Percentiles rank a stretch among this genome's conserved stretches.
phyloP scores from a whole-genome alignment of 2,329 filamentous ascomycete genomes.

The Dactylella cylindrospora region DNA sequence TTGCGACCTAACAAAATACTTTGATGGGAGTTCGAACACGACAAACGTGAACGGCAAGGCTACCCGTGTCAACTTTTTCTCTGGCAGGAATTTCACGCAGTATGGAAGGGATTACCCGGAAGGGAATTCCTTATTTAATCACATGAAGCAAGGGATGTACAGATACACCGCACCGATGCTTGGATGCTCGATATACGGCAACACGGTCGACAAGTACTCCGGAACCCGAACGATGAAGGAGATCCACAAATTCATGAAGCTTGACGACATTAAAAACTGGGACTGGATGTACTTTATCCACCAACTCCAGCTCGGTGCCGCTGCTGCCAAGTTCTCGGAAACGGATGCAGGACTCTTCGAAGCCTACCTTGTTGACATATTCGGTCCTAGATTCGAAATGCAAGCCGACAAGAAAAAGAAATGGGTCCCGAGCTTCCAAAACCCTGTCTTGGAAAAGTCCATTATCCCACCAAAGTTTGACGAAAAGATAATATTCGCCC shows the following conservation, averaged over 20 bases:
- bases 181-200: conserved; percentile 26
- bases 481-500: neutral
- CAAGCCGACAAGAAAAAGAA: conserved; percentile 12
- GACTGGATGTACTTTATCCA: conserved; percentile 38
- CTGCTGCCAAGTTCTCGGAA: conserved; percentile 13
- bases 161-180: conserved; percentile 24
- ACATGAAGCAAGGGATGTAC: conserved; percentile 32
- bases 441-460: conserved; percentile 22
- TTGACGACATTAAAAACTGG: conserved; percentile 14
- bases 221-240: conserved; percentile 30
- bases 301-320: conserved; percentile 18
- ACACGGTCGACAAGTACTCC: conserved; percentile 27
- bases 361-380: conserved; percentile 36
- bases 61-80: conserved; percentile 19
- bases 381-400: conserved; percentile 37
- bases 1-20: conserved; percentile 22
- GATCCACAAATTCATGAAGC: conserved; percentile 34
- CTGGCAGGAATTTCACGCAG: neutral
- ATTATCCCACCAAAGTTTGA: conserved; percentile 24
- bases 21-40: conserved; percentile 32
- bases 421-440: conserved; percentile 9
- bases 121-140: conserved; percentile 20
- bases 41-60: conserved; percentile 23
- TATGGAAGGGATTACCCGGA: conserved; percentile 21
- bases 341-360: conserved; percentile 16